A percentile compares a stretch with the other conserved stretches of the same genome.
These are phyloP conservation scores for Luffa aegyptiaca DNA, from an alignment of 306 rosid genomes.

Conservation along the genomic window DNA sequence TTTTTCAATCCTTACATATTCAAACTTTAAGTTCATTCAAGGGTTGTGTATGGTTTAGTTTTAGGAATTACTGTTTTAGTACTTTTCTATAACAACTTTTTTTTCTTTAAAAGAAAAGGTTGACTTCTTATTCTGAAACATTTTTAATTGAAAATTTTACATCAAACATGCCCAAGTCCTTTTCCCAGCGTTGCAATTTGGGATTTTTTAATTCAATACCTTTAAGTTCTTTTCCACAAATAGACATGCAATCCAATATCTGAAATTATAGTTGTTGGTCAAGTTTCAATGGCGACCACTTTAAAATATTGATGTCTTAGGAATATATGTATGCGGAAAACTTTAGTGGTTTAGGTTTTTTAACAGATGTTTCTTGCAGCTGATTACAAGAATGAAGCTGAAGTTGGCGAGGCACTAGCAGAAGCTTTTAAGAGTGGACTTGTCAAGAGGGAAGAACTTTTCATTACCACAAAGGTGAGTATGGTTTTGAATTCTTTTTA, in stretches of 20 bases:
- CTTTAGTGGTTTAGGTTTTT: background rate
- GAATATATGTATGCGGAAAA: background rate
- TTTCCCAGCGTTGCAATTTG: too few relatives aligned
- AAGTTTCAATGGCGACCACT: background rate
- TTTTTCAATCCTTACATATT: background rate
- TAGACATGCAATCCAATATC: background rate
- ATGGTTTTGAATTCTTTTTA: background rate
- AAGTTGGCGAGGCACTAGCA: constrained; percentile 72
- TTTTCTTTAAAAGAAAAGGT: background rate
- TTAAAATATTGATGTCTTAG: background rate
- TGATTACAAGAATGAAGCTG: constrained; percentile 64
- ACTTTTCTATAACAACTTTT: background rate
- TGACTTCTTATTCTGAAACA: background rate
- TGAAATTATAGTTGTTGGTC: background rate
- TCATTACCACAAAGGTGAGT: constrained; percentile 69
- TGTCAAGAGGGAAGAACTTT: constrained; percentile 84
- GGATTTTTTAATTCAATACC: too few relatives aligned
- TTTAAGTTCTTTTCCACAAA: background rate
- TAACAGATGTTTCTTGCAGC: constrained; percentile 36
- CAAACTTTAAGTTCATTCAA: background rate
- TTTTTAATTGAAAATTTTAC: too few relatives aligned
- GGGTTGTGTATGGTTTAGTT: background rate
- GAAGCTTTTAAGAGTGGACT: constrained; percentile 60
- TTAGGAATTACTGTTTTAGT: background rate
- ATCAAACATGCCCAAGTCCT: too few relatives aligned